Evolutionary conservation across 192 early-diverging fungal genomes (phyloP), one percentile per base, ranked within the genome.

Genomic region (Powellomyces hirtus): DNA sequence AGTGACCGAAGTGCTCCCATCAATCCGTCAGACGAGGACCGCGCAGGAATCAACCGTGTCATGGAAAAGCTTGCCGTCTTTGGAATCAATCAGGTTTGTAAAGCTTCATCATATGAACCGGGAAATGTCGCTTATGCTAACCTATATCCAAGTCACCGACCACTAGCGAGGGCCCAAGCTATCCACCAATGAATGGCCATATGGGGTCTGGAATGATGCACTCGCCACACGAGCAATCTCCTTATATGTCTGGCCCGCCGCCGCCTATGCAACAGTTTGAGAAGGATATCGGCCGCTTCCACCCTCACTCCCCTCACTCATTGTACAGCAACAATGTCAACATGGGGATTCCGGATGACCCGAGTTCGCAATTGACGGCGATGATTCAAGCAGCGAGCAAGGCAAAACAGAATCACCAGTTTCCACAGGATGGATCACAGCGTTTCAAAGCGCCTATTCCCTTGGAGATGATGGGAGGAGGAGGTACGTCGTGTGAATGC

Each of bases 361-460:
- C 67, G 4, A 60, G 50, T n/a, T 49, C 58, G 35, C 67, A 69
- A 35, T 45, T 69, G 40, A 69, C 57, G 7, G 67, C 67, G 4
- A 69, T 69, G 67, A 69, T 69, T 11, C 67, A 69, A 33, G 67
- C 67, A 11, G 67, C 67, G 5, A 69, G 67, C 57, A 69, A 69
- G 60, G 67, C 67, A 0, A 69, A 69, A 42, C 55, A 60, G 50
- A 69, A 60, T 60, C 67, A 69, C 16, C n/a, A 64, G 16, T 34
- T 33, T 14, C 29, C 13, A 18, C 24, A 46, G 31, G 35, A 51
- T 30, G 31, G 22, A 18, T 7, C 16, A 22, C 18, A 26, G 29
- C 49, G 31, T 4, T 34, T 31, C 24, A 30, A 64, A 18, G 44
- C 26, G n/a, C 22, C 44, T 3, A 22, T 18, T 13, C 62, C 62